These are phyloP conservation scores for Aspergillus ochraceus DNA, from an alignment of 2,329 filamentous ascomycete genomes.

Conservation along the genomic window DNA sequence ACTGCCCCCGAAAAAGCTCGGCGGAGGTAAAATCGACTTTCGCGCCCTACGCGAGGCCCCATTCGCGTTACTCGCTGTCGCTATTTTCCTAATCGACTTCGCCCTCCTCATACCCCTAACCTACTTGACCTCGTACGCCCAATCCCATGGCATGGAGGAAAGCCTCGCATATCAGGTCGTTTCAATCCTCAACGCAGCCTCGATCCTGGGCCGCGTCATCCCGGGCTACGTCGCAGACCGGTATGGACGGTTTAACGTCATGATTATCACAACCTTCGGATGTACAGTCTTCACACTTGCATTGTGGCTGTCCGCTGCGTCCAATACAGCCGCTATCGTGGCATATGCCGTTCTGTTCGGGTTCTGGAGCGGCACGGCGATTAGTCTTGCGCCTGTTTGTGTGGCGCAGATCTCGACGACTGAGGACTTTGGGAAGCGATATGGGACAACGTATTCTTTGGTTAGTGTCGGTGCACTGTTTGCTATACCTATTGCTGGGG, in stretches of 20 bases:
- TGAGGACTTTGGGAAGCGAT: constrained; percentile 25
- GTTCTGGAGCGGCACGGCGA: constrained; percentile 24
- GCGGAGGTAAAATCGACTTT: not conserved
- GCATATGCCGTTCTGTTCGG: constrained; percentile 25
- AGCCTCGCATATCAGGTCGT: not conserved
- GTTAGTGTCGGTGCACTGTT: constrained; percentile 17
- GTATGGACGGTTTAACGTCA: constrained; percentile 27
- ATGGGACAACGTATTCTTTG: constrained; percentile 21
- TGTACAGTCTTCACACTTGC: constrained; percentile 24
- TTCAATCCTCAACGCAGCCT: constrained; percentile 11
- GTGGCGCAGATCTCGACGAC: constrained; percentile 29
- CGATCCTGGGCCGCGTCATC: constrained; percentile 23
- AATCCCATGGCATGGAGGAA: not conserved
- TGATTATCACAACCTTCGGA: constrained; percentile 19
- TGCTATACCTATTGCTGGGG: constrained; percentile 26
- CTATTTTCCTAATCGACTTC: constrained; percentile 1
- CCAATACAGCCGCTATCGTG: constrained; percentile 21
- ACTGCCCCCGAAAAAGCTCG: not conserved
- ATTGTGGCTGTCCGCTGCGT: constrained; percentile 22
- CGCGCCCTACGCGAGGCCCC: not conserved
- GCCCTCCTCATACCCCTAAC: not conserved
- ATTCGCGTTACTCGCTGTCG: not conserved
- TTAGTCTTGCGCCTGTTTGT: constrained; percentile 31
- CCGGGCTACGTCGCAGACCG: constrained; percentile 27
- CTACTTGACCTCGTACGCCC: constrained; percentile 6